Evolutionary conservation across 306 rosid genomes (phyloP).

Genomic region (Dryas octopetala): DNA sequence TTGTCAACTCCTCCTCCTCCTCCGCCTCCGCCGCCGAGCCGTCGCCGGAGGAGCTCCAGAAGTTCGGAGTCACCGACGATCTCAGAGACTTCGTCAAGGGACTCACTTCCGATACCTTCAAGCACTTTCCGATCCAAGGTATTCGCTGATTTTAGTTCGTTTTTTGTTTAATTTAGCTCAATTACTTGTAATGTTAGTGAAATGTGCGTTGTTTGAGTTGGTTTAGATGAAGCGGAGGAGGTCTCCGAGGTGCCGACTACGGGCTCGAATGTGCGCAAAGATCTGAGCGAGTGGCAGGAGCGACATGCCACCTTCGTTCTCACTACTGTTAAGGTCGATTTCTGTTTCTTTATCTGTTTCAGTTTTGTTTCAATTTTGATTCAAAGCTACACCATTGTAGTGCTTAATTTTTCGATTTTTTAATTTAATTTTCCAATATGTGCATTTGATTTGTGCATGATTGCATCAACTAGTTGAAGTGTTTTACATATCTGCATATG

Average conservation of each 20-base stretch:
- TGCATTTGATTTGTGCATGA: neutral
- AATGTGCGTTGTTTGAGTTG: constrained; percentile 29
- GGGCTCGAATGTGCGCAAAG: constrained; percentile 80
- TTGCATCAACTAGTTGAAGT: neutral
- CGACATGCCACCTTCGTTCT: constrained; percentile 88
- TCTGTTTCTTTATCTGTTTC: neutral
- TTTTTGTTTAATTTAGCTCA: neutral
- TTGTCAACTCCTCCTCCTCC: constrained; percentile 27
- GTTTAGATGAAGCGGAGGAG: constrained; percentile 63
- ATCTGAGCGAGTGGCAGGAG: constrained; percentile 97
- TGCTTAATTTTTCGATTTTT: neutral
- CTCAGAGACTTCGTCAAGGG: constrained; percentile 85
- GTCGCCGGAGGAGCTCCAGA: constrained; percentile 48
- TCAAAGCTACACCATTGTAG: neutral
- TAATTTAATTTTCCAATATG: neutral
- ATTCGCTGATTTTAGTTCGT: neutral
- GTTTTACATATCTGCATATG: neutral
- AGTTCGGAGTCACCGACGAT: constrained; percentile 76
- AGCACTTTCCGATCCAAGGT: constrained; percentile 81
- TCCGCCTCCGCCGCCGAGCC: constrained; percentile 27
- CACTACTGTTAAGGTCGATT: constrained; percentile 78
- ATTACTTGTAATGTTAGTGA: constrained; percentile 3
- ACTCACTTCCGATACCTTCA: constrained; percentile 82
- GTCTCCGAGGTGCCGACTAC: constrained; percentile 52
- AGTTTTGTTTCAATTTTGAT: neutral